Percentiles rank a stretch among this genome's conserved stretches.
Evolutionary conservation across 2,329 filamentous ascomycete genomes (phyloP).

Genomic region (Colletotrichum acutatum): DNA sequence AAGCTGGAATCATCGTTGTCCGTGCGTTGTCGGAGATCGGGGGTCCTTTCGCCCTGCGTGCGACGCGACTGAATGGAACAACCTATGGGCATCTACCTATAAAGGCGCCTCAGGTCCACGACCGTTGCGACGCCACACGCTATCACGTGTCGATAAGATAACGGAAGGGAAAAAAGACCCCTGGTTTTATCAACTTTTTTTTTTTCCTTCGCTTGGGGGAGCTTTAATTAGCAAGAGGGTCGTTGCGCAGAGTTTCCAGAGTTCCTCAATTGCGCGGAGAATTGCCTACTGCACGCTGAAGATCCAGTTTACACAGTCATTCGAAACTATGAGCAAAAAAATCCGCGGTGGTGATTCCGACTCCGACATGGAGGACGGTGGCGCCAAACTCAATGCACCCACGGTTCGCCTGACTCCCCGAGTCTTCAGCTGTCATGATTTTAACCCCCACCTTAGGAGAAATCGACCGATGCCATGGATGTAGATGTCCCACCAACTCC

Average conservation of each 20-base stretch:
- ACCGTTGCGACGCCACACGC: background rate
- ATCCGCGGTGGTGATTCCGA: conserved; percentile 8
- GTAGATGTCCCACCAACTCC: conserved; percentile 26
- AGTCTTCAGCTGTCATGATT: background rate
- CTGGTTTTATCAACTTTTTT: conserved; percentile 19
- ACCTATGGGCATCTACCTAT: too few species aligned
- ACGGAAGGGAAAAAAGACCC: background rate
- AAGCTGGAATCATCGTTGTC: background rate
- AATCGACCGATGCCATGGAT: conserved; percentile 24
- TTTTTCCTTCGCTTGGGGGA: conserved; percentile 4
- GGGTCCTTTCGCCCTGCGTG: background rate
- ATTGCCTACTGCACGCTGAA: background rate
- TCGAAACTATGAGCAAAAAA: conserved; percentile 20
- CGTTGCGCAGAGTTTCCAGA: background rate
- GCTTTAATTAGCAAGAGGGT: conserved; percentile 4
- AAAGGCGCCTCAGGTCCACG: background rate
- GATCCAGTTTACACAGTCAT: background rate
- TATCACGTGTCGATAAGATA: conserved; percentile 33
- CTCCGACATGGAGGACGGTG: conserved; percentile 30
- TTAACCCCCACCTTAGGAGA: conserved; percentile 19
- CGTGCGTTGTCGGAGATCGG: conserved; percentile 12
- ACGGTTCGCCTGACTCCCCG: conserved; percentile 18
- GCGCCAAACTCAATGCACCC: conserved; percentile 23
- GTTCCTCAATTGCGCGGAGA: background rate
- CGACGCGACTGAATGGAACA: background rate